These are phyloP conservation scores for Venturia oleaginea DNA, from an alignment of 2,329 filamentous ascomycete genomes.

Conservation along the genomic window DNA sequence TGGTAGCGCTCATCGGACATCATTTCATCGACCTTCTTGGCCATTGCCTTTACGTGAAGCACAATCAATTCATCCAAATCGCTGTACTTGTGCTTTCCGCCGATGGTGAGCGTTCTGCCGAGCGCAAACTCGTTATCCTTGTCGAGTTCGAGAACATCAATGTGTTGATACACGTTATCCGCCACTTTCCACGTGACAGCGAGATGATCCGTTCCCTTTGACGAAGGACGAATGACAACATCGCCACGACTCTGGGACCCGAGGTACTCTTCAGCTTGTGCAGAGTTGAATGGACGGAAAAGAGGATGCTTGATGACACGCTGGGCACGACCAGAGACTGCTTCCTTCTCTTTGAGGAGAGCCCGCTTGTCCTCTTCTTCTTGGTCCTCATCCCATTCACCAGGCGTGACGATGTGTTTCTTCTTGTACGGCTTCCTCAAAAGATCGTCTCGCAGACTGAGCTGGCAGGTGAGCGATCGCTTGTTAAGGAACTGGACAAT, in stretches of 20 bases:
- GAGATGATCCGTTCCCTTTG: constrained; percentile 89
- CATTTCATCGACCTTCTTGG: constrained; percentile 93
- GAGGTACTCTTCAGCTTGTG: constrained; percentile 87
- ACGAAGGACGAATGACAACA: constrained; percentile 89
- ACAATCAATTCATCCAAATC: constrained; percentile 97
- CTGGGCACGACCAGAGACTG: constrained; percentile 73
- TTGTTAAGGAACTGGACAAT: constrained; percentile 59
- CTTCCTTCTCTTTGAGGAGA: constrained; percentile 75
- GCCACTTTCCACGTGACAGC: constrained; percentile 98
- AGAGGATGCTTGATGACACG: constrained; percentile 96
- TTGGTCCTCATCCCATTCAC: constrained; percentile 79
- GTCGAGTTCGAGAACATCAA: constrained; percentile 91
- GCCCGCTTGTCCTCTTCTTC: constrained; percentile 72
- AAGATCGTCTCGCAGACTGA: constrained; percentile 75
- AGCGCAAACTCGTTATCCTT: constrained; percentile 97
- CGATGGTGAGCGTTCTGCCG: constrained; percentile 75
- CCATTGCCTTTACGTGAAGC: constrained; percentile 95
- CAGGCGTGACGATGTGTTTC: constrained; percentile 56
- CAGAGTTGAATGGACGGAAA: constrained; percentile 86
- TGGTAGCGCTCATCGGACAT: constrained; percentile 93
- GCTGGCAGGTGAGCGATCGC: constrained; percentile 71
- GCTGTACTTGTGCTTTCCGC: constrained; percentile 81
- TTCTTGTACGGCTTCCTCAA: constrained; percentile 64
- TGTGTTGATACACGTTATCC: constrained; percentile 92
- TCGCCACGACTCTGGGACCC: constrained; percentile 79